Conservation (phyloP, 345 rosid genomes). For the Punica granatum region DNA sequence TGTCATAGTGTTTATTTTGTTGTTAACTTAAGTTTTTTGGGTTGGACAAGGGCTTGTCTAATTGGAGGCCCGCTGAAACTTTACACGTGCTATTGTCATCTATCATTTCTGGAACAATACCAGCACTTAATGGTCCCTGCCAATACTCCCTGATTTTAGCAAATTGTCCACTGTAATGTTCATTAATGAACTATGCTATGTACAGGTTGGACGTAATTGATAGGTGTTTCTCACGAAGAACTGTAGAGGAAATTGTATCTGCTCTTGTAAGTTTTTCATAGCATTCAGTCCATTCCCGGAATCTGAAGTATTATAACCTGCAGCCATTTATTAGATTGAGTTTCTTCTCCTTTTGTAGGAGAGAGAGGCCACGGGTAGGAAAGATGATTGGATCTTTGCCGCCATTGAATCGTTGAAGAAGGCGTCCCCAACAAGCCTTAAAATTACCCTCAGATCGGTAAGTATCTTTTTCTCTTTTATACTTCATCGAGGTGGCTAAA, state of each 20-base stretch:
- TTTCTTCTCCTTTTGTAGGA: slow-evolving; percentile 33
- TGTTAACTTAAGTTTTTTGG: not conserved
- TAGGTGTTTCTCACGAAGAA: slow-evolving; percentile 65
- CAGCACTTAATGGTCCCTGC: not conserved
- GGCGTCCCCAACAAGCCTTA: slow-evolving; percentile 89
- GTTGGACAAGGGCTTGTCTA: not conserved
- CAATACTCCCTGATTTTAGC: not conserved
- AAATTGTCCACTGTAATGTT: not conserved
- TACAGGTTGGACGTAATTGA: slow-evolving; percentile 70
- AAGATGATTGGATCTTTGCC: slow-evolving; percentile 51
- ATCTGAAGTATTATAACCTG: not conserved
- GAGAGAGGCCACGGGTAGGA: slow-evolving; percentile 29
- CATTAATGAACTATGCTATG: not conserved
- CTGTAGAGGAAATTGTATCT: slow-evolving; percentile 71
- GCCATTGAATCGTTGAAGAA: slow-evolving; percentile 44
- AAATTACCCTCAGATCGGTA: slow-evolving; percentile 76
- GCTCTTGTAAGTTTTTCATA: slow-evolving; percentile 54
- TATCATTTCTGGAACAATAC: not conserved
- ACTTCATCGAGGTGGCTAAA: not conserved
- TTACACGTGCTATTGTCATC: too few relatives aligned
- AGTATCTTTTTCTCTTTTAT: not conserved
- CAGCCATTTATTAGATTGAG: not conserved
- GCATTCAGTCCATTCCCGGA: not conserved
- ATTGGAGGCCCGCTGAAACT: not conserved
- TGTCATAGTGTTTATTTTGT: not conserved